A percentile compares a stretch with the other conserved stretches of the same genome.
These are phyloP conservation scores for Aotearoamyces nothofagi DNA, from an alignment of 2,329 filamentous ascomycete genomes.

Conservation along the genomic window DNA sequence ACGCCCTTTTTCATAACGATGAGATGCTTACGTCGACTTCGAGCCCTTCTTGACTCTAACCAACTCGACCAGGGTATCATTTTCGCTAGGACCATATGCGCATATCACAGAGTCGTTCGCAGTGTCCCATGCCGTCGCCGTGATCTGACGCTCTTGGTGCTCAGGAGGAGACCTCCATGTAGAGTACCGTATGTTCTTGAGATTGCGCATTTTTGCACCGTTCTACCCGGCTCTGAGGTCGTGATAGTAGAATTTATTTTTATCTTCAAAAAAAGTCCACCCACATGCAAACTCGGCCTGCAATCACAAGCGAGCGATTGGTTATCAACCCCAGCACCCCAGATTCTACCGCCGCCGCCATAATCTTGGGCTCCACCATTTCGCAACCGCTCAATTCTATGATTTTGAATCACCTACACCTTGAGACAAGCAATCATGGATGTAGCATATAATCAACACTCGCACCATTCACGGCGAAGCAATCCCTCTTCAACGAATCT, in stretches of 20 bases:
- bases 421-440: no score
- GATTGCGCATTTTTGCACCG: conserved; percentile 58
- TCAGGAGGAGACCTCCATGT: conserved; percentile 44
- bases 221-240: conserved; percentile 2
- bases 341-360: no score
- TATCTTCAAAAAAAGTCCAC: neutral
- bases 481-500: conserved; percentile 42
- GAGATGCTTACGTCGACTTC: conserved; percentile 16
- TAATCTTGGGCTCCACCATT: no score
- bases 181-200: conserved; percentile 61
- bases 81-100: conserved; percentile 65
- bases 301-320: no score
- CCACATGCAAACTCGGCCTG: no score
- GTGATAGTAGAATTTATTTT: conserved; percentile 4
- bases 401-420: no score
- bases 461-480: conserved; percentile 39
- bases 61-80: conserved; percentile 60
- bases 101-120: conserved; percentile 64
- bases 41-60: conserved; percentile 33
- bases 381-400: no score
- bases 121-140: conserved; percentile 76
- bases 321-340: no score
- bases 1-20: conserved; percentile 25
- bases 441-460: conserved; percentile 43
- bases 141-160: conserved; percentile 35